Evolutionary conservation across 2,329 filamentous ascomycete genomes (phyloP).

Genomic region (Aspergillus calidoustus): DNA sequence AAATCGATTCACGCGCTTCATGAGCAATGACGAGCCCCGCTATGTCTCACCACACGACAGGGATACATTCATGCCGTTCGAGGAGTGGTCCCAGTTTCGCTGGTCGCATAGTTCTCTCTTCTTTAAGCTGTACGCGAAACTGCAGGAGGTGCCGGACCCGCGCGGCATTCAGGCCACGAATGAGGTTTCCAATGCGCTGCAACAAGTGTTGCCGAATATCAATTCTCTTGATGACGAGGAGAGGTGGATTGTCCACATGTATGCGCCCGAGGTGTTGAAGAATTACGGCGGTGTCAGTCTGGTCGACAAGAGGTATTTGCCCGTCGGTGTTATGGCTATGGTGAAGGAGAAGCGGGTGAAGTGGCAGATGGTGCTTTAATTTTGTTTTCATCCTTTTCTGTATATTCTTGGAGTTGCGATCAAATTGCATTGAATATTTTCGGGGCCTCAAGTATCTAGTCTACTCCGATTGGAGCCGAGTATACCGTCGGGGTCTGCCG

Average conservation of each 20-base stretch:
- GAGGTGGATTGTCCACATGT: slow-evolving; percentile 44
- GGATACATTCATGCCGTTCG: slow-evolving; percentile 40
- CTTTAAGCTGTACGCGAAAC: slow-evolving; percentile 26
- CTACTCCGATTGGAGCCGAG: neutral
- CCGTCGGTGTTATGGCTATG: slow-evolving; percentile 45
- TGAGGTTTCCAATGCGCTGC: slow-evolving; percentile 30
- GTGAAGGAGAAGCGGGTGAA: slow-evolving; percentile 47
- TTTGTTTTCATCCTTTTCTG: neutral
- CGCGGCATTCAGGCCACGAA: slow-evolving; percentile 22
- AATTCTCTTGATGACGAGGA: slow-evolving; percentile 15
- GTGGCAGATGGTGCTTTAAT: slow-evolving; percentile 48
- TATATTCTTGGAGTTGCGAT: neutral
- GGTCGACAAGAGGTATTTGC: slow-evolving; percentile 47
- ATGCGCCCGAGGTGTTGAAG: slow-evolving; percentile 38
- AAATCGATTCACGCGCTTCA: slow-evolving; percentile 14
- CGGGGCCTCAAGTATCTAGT: neutral
- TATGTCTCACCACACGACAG: slow-evolving; percentile 22
- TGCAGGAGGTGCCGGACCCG: slow-evolving; percentile 31
- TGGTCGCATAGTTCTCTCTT: slow-evolving; percentile 30
- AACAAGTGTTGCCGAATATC: slow-evolving; percentile 10
- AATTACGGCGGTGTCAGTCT: slow-evolving; percentile 43
- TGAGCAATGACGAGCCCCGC: neutral
- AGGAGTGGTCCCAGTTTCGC: slow-evolving; percentile 41
- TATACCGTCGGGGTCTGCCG: neutral
- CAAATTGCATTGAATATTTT: neutral